These are phyloP conservation scores for Pythium myriotylum DNA, from an alignment of 352 stramenopile genomes.

Conservation along the genomic window DNA sequence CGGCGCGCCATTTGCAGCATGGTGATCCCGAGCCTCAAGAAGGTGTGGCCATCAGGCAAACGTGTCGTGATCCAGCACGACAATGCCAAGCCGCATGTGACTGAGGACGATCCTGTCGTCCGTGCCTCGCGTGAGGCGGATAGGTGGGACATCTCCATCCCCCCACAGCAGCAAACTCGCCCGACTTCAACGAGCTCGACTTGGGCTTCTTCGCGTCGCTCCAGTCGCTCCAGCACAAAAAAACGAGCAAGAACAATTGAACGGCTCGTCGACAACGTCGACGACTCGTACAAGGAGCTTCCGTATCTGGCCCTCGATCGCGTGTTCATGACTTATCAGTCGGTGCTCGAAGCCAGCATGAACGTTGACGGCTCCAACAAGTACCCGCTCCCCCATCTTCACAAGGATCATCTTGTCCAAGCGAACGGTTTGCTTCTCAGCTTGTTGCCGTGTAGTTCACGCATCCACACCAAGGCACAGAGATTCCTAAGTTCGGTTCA, in stretches of 20 bases:
- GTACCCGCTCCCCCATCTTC: constrained; percentile 1
- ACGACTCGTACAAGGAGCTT: constrained; percentile 11
- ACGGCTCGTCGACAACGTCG: too few species aligned
- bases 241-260: not conserved
- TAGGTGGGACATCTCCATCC: not conserved
- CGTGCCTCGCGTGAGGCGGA: not conserved
- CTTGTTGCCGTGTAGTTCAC: too few species aligned
- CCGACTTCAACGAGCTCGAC: constrained; percentile 21
- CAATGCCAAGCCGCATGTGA: constrained; percentile 1
- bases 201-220: constrained; percentile 18
- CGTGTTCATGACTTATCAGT: constrained; percentile 19
- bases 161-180: constrained; percentile 6
- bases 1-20: not conserved
- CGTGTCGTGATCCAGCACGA: constrained; percentile 7
- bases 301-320: constrained; percentile 1
- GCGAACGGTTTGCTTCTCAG: too few species aligned
- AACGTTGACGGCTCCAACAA: not conserved
- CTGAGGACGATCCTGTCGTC: not conserved
- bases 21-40: not conserved
- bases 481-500: too few species aligned
- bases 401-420: too few species aligned
- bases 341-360: constrained; percentile 17
- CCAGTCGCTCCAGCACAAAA: constrained; percentile 16
- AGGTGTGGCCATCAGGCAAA: not conserved
- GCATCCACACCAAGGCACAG: too few species aligned